Base-by-base conservation (phyloP, 495 filamentous ascomycete genomes). In the Aspergillus incahuasiensis region DNA sequence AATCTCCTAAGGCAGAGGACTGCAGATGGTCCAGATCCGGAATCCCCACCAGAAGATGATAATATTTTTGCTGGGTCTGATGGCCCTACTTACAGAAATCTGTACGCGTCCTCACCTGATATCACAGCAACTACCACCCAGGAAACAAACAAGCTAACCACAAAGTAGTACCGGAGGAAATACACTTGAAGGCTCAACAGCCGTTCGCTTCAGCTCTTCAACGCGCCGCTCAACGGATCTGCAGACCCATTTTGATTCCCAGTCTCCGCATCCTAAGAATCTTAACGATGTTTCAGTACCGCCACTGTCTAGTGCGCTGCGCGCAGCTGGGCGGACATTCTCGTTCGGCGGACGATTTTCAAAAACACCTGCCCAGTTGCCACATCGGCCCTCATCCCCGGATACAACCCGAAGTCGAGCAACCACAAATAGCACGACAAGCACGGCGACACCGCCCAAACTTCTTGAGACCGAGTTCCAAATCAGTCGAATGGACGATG, bases 161-260 rank as follows among this genome's bases (percentile, higher is more conserved):
- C 60, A 46, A 60, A 83, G 79, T 65, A 79, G 80, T 51, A 87
- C 86, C 68, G 85, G 82, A 52, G 84, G 79, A 22, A 50, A 50
- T 25, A 85, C 85, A 40, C 68, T 77, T 60, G 79, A 90, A 60
- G 85, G 83, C 61, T 87, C 86, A 25, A 71, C 73, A 28, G 78
- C 78, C n/a, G 74, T 70, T 11, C 82, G 86, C 47, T 76, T 87
- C 58, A 89, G 86, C 63, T 88, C 88, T 52, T 82, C 84, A 15
- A 89, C 87, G 8, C 86, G 87, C 20, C 90, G 87, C 6, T 89
- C 87, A 7, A 83, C 84, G 20, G 88, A 89, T 56, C 67, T 78
- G 6, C 73, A 75, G 19, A 68, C 69, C 6, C 76, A 82, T 52
- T 81, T 86, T 34, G 82, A 87, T 48, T 71, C 71, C 63, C 71